A percentile compares a stretch with the other conserved stretches of the same genome.
Evolutionary conservation across 345 rosid genomes (phyloP).

Genomic region (Hibiscus syriacus): DNA sequence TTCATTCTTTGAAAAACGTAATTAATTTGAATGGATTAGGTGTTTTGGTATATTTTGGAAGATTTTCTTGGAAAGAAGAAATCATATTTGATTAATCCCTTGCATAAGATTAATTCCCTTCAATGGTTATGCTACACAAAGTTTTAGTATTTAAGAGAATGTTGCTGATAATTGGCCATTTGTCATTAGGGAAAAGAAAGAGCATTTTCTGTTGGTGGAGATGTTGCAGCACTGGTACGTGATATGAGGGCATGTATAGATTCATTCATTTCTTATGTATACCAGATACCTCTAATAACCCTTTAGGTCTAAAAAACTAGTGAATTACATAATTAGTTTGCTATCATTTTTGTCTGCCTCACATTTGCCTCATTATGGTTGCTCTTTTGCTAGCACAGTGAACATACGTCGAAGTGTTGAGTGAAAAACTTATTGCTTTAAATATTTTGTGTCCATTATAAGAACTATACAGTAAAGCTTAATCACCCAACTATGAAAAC

Average conservation of each 20-base stretch:
- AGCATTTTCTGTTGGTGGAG: slow-evolving; percentile 82
- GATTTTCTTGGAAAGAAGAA: neutral
- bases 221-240: slow-evolving; percentile 50
- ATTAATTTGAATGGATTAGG: neutral
- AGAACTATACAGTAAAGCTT: too few species aligned
- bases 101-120: neutral
- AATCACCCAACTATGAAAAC: too few species aligned
- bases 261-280: neutral
- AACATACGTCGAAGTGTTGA: neutral
- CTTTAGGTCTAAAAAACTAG: neutral
- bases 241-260: slow-evolving; percentile 32
- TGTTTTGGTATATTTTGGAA: neutral
- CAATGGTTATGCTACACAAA: neutral
- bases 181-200: slow-evolving; percentile 59
- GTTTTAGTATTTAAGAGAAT: neutral
- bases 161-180: neutral
- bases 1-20: neutral
- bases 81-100: neutral
- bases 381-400: neutral
- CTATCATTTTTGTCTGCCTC: too few species aligned
- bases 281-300: neutral
- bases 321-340: neutral
- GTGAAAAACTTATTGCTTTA: too few species aligned
- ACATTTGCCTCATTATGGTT: neutral
- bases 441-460: too few species aligned